These are phyloP conservation scores for Eucalyptus regnans DNA, from an alignment of 345 rosid species.

Conservation along the genomic window DNA sequence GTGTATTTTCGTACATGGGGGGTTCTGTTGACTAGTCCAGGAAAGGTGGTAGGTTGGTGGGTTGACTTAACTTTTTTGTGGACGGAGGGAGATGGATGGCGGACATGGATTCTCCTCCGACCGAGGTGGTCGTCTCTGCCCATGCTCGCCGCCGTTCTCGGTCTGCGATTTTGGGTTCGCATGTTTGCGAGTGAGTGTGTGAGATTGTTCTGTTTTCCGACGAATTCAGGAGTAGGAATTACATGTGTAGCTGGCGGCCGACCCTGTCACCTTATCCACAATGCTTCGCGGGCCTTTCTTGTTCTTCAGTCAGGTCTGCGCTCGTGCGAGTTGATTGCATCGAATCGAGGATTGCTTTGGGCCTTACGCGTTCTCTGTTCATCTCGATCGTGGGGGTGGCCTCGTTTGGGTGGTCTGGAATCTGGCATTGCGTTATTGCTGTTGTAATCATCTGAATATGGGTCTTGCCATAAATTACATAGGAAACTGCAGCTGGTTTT, in stretches of 20 bases:
- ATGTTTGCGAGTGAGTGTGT: background rate
- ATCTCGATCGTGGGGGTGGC: background rate
- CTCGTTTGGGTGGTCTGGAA: background rate
- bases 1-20: background rate
- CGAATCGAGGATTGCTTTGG: background rate
- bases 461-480: background rate
- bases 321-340: background rate
- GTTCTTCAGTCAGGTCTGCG: background rate
- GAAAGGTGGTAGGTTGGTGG: slow-evolving; percentile 80
- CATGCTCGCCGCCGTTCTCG: background rate
- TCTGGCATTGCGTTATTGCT: background rate
- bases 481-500: background rate
- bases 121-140: background rate
- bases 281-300: background rate
- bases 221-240: background rate
- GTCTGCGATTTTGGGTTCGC: background rate
- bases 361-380: background rate
- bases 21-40: slow-evolving; percentile 8
- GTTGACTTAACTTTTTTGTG: slow-evolving; percentile 48
- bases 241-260: background rate
- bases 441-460: background rate
- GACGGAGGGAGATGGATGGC: background rate
- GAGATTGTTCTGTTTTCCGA: background rate
- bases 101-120: background rate
- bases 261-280: slow-evolving; percentile 2